Base-by-base conservation (phyloP, 306 rosid genomes). In the Boehmeria nivea region DNA sequence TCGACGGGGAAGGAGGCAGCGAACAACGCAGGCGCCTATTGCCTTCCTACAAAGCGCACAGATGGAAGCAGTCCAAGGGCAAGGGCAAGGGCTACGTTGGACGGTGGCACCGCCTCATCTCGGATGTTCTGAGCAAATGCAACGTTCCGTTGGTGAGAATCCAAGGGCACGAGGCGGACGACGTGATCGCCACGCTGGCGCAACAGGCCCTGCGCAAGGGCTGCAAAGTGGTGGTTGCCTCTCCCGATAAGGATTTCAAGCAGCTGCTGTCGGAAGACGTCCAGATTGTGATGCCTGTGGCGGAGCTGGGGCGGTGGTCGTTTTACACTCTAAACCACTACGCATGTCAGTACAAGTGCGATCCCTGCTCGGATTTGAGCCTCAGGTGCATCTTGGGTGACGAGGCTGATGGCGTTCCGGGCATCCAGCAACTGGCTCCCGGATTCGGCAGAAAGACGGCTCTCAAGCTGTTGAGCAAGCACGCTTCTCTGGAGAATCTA, bases 241-340 rank as follows among this genome's bases (percentile, higher is more conserved):
- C 98, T n/a, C 96, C 96, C 21, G 98, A 91, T 77, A 87, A 91
- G 68, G 96, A 91, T 81, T 91, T 91, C 71, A 87, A 87, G 78
- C 96, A 91, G 65, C 78, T 91, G 76, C 84, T 91, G 59, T 87
- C 95, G 28, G 91, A 91, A n/a, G 80, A 82, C 73, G 95, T 87
- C 46, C 93, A 87, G 65, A 76, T 91, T 25, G 98, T 87, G 53
- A 82, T 91, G 85, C 94, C 98, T 33, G 66, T 82, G 78, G 83
- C 79, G 1, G 93, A 91, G 63, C 77, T 87, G 48, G 65, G 63
- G 51, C 80, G 98, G 63, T 87, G 98, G 98, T 91, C 95, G 44
- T 91, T 91, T 77, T 87, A 82, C 86, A 87, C 96, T 40, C 54
- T 84, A 43, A 82, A 59, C 71, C 91, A 87, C 68, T 84, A 91